phyloP scores from a whole-genome alignment of 257 asterid genomes.

The Sherardia arvensis region DNA sequence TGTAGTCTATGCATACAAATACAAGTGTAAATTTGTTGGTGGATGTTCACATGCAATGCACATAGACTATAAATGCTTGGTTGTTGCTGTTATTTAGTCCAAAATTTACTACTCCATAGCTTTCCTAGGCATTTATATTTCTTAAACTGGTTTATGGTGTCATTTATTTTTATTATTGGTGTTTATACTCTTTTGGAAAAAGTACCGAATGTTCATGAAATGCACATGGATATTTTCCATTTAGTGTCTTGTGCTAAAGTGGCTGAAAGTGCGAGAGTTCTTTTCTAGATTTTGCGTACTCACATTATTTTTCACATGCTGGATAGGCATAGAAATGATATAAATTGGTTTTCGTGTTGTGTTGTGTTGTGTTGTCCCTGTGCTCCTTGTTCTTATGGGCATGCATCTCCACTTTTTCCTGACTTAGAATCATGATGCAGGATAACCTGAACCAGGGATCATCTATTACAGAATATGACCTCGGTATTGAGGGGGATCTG shows the following conservation, averaged over 20 bases:
- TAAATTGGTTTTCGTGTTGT: neutral
- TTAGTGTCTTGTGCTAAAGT: neutral
- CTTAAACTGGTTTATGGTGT: neutral
- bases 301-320: neutral
- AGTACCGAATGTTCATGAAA: constrained; percentile 1
- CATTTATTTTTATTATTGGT: neutral
- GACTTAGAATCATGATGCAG: constrained; percentile 21
- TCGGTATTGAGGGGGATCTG: constrained; percentile 82
- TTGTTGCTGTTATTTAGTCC: neutral
- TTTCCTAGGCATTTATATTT: neutral
- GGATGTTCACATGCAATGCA: no score
- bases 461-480: constrained; percentile 53
- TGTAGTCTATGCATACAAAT: neutral
- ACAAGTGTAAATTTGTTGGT: neutral
- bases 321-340: neutral
- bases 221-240: neutral
- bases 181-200: neutral
- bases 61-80: neutral
- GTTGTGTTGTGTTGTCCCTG: no score
- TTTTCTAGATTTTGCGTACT: neutral
- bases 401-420: neutral
- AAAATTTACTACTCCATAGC: neutral
- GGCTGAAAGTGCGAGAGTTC: neutral
- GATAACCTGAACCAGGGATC: constrained; percentile 33
- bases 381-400: neutral